These are phyloP conservation scores for Pelargonium myrrhifolium DNA, from an alignment of 441 rosid species.

Conservation along the genomic window DNA sequence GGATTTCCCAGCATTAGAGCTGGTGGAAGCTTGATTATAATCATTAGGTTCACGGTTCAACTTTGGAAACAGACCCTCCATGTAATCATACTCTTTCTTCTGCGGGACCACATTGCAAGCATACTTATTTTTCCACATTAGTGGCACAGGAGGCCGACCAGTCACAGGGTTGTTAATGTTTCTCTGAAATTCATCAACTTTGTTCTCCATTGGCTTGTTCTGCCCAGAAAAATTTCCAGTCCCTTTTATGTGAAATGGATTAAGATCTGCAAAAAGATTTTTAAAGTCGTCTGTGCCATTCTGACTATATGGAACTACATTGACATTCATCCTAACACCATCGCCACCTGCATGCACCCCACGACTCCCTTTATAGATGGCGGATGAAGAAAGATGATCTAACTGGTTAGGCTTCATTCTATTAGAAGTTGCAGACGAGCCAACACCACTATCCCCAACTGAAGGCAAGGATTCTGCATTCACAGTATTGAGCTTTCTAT, in stretches of 20 bases:
- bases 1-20: conserved; percentile 39
- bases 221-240: conserved; percentile 52
- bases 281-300: conserved; percentile 59
- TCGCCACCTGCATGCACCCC: conserved; percentile 49
- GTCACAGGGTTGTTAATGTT: conserved; percentile 44
- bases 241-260: conserved; percentile 89
- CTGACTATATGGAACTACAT: conserved; percentile 66
- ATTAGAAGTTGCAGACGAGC: conserved; percentile 43
- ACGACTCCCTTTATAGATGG: conserved; percentile 50
- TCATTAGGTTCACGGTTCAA: conserved; percentile 63
- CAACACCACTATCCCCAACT: conserved; percentile 38
- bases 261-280: conserved; percentile 87
- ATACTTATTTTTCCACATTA: conserved; percentile 74
- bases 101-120: conserved; percentile 78
- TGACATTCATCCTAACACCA: conserved; percentile 62
- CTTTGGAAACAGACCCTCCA: conserved; percentile 61
- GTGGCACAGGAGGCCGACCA: conserved; percentile 72
- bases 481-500: conserved; percentile 34
- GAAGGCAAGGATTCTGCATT: conserved; percentile 33
- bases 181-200: conserved; percentile 48
- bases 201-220: conserved; percentile 47
- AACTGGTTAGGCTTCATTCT: conserved; percentile 37
- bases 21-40: conserved; percentile 46
- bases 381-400: conserved; percentile 41
- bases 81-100: conserved; percentile 62